Conservation (phyloP, 2,329 filamentous ascomycete species). For the Esteya vermicola region DNA sequence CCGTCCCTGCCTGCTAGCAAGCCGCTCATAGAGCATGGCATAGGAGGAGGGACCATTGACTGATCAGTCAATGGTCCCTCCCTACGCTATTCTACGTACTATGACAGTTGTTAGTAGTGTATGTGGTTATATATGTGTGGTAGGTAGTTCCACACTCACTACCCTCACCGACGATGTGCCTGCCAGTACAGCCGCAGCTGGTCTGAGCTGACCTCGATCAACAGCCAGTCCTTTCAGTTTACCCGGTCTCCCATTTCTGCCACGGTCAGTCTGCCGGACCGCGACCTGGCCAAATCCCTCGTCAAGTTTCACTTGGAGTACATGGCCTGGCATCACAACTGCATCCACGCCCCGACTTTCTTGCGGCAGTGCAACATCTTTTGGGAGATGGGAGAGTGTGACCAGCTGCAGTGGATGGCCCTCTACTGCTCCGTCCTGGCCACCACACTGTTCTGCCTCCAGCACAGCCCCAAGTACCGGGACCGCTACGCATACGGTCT, state of each 20-base stretch:
- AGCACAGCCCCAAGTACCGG: slow-evolving; percentile 11
- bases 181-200: slow-evolving; percentile 10
- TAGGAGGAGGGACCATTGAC: too few species aligned
- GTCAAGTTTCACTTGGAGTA: slow-evolving; percentile 13
- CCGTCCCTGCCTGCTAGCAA: too few species aligned
- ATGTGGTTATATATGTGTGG: too few species aligned
- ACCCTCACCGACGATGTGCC: slow-evolving; percentile 11
- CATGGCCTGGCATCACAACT: slow-evolving; percentile 15
- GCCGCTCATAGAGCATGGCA: too few species aligned
- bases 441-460: slow-evolving; percentile 11
- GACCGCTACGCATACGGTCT: neutral
- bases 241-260: neutral
- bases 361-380: slow-evolving; percentile 32
- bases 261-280: slow-evolving; percentile 5
- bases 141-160: too few species aligned
- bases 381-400: slow-evolving; percentile 19
- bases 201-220: slow-evolving; percentile 1
- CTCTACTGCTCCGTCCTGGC: slow-evolving; percentile 14
- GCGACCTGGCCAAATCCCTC: slow-evolving; percentile 9
- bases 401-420: slow-evolving; percentile 14
- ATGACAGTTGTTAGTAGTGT: too few species aligned
- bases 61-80: too few species aligned
- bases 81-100: too few species aligned
- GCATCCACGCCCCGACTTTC: slow-evolving; percentile 38
- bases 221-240: slow-evolving; percentile 1